Conservation (phyloP, 73 alveolate species). For the Paramecium pentaurelia region DNA sequence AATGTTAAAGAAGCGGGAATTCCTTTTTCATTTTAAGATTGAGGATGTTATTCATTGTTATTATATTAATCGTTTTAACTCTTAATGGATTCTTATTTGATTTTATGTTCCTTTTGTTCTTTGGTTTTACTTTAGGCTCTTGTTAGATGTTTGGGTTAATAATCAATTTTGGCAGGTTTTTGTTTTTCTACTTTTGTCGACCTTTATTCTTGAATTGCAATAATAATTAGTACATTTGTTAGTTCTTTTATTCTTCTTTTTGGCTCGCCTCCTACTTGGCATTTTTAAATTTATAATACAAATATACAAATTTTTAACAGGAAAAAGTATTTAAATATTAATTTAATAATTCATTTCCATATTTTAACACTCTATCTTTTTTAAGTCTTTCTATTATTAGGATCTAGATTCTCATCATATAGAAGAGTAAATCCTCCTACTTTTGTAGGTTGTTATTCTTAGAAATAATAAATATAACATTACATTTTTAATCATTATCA, state of each 20-base stretch:
- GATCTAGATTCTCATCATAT: conserved; percentile 71
- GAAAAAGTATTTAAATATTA: not conserved
- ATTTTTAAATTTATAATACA: not conserved
- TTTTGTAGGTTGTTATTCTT: conserved; percentile 33
- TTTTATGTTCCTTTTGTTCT: not conserved
- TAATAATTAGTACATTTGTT: not conserved
- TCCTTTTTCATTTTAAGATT: not conserved
- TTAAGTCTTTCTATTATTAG: not conserved
- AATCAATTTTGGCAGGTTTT: not conserved
- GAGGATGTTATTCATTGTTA: not conserved
- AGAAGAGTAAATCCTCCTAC: conserved; percentile 85
- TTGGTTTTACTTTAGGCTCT: not conserved
- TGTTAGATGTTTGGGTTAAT: not conserved
- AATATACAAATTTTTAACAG: not conserved
- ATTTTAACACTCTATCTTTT: conserved; percentile 19
- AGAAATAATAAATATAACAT: conserved; percentile 64
- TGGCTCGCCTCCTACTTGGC: not conserved
- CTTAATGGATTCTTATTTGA: not conserved
- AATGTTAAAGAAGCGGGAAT: not conserved
- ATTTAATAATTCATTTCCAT: conserved; percentile 30
- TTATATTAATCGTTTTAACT: not conserved
- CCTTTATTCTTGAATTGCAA: not conserved
- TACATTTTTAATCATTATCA: conserved; percentile 88
- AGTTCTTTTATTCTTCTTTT: not conserved
- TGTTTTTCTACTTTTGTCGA: not conserved